phyloP scores from a whole-genome alignment of 352 stramenopile species.

The Peronospora tabacina region DNA sequence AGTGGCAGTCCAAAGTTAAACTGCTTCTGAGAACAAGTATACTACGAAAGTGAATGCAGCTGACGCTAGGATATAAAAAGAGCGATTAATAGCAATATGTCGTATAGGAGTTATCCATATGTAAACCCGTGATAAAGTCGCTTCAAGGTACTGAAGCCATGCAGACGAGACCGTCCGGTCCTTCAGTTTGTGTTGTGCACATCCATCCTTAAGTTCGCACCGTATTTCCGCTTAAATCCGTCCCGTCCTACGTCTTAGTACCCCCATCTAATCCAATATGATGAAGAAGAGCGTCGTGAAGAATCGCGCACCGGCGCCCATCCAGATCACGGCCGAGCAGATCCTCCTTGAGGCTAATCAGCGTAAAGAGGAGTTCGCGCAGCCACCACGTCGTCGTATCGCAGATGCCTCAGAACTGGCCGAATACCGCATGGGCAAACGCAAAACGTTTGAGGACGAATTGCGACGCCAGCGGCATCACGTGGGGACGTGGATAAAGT shows the following conservation, averaged over 20 bases:
- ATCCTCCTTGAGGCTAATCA: slow-evolving; percentile 92
- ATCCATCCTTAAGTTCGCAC: background rate
- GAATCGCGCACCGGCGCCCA: slow-evolving; percentile 96
- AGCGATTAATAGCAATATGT: no score
- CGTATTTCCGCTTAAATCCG: no score
- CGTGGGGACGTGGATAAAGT: slow-evolving; percentile 98
- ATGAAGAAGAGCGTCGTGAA: slow-evolving; percentile 91
- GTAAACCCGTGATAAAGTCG: no score
- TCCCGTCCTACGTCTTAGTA: no score
- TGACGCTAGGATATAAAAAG: no score
- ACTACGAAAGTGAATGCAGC: no score
- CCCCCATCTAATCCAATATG: slow-evolving; percentile 21
- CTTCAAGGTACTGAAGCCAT: no score
- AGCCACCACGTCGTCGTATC: slow-evolving; percentile 75
- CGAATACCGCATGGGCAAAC: slow-evolving; percentile 90
- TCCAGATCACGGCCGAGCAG: slow-evolving; percentile 99
- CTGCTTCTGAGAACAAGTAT: no score
- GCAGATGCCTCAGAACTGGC: slow-evolving; percentile 88
- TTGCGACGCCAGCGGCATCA: slow-evolving; percentile 93
- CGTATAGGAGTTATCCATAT: no score
- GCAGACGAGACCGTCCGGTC: no score
- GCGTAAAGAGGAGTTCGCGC: slow-evolving; percentile 71
- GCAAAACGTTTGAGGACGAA: slow-evolving; percentile 92
- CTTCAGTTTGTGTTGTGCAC: no score
- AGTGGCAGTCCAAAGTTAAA: no score